Percentiles rank a stretch among this genome's conserved stretches.
phyloP scores from a whole-genome alignment of 352 stramenopile genomes.

The Globisporangium nagaii region DNA sequence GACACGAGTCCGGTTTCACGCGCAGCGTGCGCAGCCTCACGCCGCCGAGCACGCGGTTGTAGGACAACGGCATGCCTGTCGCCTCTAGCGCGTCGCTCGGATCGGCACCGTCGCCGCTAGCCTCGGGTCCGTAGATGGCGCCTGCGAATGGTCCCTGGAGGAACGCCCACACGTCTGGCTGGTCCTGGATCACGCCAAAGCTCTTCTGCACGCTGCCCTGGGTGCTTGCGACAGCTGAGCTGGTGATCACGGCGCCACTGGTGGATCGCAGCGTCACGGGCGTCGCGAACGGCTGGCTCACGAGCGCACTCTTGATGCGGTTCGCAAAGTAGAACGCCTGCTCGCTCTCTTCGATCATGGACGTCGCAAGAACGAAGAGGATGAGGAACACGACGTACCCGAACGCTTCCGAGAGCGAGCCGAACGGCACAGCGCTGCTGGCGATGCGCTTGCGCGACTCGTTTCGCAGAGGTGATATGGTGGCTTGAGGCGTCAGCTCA shows the following conservation, averaged over 20 bases:
- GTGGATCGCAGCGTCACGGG: conserved; percentile 7
- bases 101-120: neutral
- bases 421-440: conserved; percentile 34
- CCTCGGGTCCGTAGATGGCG: conserved; percentile 33
- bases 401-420: conserved; percentile 41
- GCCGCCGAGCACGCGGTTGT: conserved; percentile 46
- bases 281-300: conserved; percentile 42
- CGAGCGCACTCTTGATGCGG: conserved; percentile 37
- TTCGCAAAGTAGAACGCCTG: conserved; percentile 66
- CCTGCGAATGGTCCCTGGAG: conserved; percentile 53
- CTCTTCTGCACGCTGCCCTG: conserved; percentile 24
- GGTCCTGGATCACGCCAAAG: conserved; percentile 50
- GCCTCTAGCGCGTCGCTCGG: conserved; percentile 4
- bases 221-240: neutral
- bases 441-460: conserved; percentile 26
- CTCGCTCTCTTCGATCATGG: conserved; percentile 34
- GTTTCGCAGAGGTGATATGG: neutral
- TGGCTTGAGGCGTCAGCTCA: neutral
- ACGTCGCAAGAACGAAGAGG: conserved; percentile 49
- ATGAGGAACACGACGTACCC: conserved; percentile 50
- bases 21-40: conserved; percentile 53
- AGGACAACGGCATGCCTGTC: conserved; percentile 31
- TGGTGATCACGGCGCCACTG: conserved; percentile 5
- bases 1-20: conserved; percentile 47
- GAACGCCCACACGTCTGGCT: conserved; percentile 58